phyloP scores from a whole-genome alignment of 768 basidiomycete species.

The Leccinum boreale region DNA sequence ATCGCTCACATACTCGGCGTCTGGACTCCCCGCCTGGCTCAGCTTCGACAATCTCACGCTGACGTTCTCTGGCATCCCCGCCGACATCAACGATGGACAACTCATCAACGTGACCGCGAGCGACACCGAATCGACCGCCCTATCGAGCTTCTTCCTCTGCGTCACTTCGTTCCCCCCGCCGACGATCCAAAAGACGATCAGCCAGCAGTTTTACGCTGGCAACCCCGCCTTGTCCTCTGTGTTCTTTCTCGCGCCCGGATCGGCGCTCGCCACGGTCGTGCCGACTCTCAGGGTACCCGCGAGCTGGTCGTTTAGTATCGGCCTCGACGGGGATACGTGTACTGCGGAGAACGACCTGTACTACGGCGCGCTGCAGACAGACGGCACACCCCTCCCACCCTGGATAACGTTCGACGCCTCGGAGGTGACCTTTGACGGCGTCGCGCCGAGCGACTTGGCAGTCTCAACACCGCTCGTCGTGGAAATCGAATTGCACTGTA shows the following conservation, averaged over 20 bases:
- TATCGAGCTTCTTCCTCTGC: conserved; percentile 53
- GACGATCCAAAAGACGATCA: conserved; percentile 48
- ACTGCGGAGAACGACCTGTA: conserved; percentile 43
- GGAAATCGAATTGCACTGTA: conserved; percentile 59
- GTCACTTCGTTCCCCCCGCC: conserved; percentile 56
- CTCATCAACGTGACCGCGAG: conserved; percentile 62
- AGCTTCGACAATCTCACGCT: conserved; percentile 57
- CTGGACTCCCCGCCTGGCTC: conserved; percentile 71
- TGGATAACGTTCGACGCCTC: conserved; percentile 74
- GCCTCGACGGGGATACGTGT: conserved; percentile 69
- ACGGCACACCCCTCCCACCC: conserved; percentile 67
- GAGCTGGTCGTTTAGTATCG: conserved; percentile 88
- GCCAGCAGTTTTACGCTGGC: conserved; percentile 54
- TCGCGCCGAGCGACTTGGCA: conserved; percentile 52
- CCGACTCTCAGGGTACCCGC: conserved; percentile 73
- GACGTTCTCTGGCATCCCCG: conserved; percentile 71
- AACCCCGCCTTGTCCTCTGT: conserved; percentile 76
- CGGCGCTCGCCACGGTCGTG: conserved; percentile 48
- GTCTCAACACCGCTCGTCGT: conserved; percentile 41
- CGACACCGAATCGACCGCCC: conserved; percentile 48
- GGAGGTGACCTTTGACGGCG: conserved; percentile 74
- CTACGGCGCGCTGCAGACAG: conserved; percentile 61
- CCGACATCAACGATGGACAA: conserved; percentile 57
- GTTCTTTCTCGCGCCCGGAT: conserved; percentile 57
- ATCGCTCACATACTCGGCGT: conserved; percentile 50